Evolutionary conservation across 2,329 filamentous ascomycete species (phyloP).

Genomic region (Penicillium rolfsii): DNA sequence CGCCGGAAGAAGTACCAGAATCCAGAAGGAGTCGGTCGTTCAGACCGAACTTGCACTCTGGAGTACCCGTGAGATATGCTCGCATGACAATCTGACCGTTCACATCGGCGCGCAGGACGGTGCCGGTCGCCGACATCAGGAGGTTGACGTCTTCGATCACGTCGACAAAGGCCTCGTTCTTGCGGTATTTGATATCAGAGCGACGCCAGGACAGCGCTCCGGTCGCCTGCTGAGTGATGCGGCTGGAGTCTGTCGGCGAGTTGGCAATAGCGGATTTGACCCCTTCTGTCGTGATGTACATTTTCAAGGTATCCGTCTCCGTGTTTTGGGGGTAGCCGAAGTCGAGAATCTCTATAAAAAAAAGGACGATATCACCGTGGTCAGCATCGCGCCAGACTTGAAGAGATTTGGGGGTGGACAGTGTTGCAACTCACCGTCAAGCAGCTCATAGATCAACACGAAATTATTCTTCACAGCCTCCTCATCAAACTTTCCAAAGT

Average conservation of each 20-base stretch:
- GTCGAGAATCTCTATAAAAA: constrained; percentile 81
- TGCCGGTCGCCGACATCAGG: constrained; percentile 96
- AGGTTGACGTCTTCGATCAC: constrained; percentile 99
- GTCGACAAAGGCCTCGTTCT: constrained; percentile 99
- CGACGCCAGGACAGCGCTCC: constrained; percentile 96
- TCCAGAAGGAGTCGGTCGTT: constrained; percentile 96
- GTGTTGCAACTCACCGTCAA: constrained; percentile 69
- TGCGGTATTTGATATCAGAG: constrained; percentile 97
- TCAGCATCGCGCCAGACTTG: neutral
- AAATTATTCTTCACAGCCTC: constrained; percentile 99
- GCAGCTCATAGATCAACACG: constrained; percentile 93
- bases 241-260: constrained; percentile 81
- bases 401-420: neutral
- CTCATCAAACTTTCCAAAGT: constrained; percentile 99
- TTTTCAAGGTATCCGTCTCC: constrained; percentile 97
- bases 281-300: constrained; percentile 99
- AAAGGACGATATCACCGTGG: neutral
- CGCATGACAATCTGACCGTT: constrained; percentile 99
- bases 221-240: constrained; percentile 99
- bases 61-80: constrained; percentile 88
- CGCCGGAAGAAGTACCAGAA: constrained; percentile 63
- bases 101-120: constrained; percentile 91
- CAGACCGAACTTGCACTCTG: constrained; percentile 97
- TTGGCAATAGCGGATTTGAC: constrained; percentile 79
- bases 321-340: constrained; percentile 99